Percentiles rank a stretch among this genome's conserved stretches.
Evolutionary conservation across 805 yeast species (phyloP).

Genomic region (Spathaspora sp.): DNA sequence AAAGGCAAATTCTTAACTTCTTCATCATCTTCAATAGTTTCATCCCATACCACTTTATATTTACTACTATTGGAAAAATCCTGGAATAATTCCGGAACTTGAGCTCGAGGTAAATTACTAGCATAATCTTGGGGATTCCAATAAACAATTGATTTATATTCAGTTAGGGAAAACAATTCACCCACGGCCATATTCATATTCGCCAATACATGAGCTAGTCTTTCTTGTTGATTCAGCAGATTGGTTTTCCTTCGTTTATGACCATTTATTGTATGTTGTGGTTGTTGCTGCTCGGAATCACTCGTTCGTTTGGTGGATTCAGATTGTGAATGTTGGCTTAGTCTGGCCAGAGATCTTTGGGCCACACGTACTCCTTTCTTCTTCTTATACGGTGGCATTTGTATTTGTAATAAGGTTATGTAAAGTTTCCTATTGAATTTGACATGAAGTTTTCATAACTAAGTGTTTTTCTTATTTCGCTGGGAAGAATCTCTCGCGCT

Average conservation of each 20-base stretch:
- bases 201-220: conserved; percentile 41
- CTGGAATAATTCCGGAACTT: conserved; percentile 31
- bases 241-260: conserved; percentile 19
- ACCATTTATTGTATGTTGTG: background rate
- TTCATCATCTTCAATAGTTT: conserved; percentile 15
- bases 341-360: conserved; percentile 1
- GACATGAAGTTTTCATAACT: background rate
- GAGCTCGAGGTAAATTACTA: conserved; percentile 12
- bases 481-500: background rate
- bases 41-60: conserved; percentile 31
- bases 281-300: background rate
- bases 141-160: conserved; percentile 56
- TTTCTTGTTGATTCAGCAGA: conserved; percentile 10
- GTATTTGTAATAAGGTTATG: background rate
- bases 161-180: conserved; percentile 61
- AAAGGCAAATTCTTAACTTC: conserved; percentile 32
- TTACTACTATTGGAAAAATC: conserved; percentile 24
- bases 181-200: conserved; percentile 48
- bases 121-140: conserved; percentile 55
- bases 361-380: background rate
- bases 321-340: background rate
- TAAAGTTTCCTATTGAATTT: background rate
- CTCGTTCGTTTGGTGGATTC: background rate
- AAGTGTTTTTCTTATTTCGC: no score
- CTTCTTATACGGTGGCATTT: background rate